Percentiles rank a stretch among this genome's conserved stretches.
phyloP scores from a whole-genome alignment of 2,329 filamentous ascomycete species.

The Talaromyces sp. region DNA sequence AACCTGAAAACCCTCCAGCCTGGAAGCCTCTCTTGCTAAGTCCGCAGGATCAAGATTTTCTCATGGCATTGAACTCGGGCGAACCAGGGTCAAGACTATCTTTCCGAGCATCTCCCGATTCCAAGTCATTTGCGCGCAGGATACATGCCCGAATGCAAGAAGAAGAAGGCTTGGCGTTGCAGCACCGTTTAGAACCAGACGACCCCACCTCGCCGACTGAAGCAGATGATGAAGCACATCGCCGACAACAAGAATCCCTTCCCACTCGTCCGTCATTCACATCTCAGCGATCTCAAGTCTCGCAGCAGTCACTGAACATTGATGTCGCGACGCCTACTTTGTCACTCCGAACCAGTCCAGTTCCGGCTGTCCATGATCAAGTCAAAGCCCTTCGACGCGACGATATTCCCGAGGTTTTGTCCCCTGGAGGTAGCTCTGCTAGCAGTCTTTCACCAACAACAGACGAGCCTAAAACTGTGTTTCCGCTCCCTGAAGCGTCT shows the following conservation, averaged over 20 bases:
- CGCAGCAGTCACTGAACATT: constrained; percentile 18
- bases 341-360: constrained; percentile 29
- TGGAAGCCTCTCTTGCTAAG: constrained; percentile 33
- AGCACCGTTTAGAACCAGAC: constrained; percentile 37
- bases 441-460: constrained; percentile 14
- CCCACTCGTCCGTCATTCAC: constrained; percentile 26
- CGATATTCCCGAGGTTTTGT: constrained; percentile 24
- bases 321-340: constrained; percentile 27
- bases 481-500: constrained; percentile 8
- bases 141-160: constrained; percentile 52
- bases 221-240: constrained; percentile 21
- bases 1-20: constrained; percentile 18
- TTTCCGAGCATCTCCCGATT: constrained; percentile 37
- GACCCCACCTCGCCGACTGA: constrained; percentile 31
- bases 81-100: constrained; percentile 37
- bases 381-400: constrained; percentile 26
- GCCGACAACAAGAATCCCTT: constrained; percentile 12
- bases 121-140: constrained; percentile 46
- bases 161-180: constrained; percentile 51
- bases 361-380: constrained; percentile 21
- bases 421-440: constrained; percentile 21
- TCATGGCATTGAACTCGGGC: constrained; percentile 31
- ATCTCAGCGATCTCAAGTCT: constrained; percentile 30
- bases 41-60: constrained; percentile 37
- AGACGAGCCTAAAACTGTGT: constrained; percentile 1